A percentile compares a stretch with the other conserved stretches of the same genome.
phyloP scores from a whole-genome alignment of 257 asterid genomes.

The Cruciata laevipes region DNA sequence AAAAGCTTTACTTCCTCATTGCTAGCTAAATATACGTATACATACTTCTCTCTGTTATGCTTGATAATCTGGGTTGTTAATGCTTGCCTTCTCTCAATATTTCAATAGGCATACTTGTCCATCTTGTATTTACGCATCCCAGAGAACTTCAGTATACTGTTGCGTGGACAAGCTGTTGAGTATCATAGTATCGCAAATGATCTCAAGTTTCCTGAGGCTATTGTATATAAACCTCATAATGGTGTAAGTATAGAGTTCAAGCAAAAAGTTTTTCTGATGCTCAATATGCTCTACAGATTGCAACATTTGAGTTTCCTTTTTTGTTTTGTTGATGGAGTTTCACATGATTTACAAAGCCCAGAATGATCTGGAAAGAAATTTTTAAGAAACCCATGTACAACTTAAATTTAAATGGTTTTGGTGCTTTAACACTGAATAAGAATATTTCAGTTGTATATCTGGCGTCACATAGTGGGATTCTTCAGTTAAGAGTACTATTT shows the following conservation, averaged over 20 bases:
- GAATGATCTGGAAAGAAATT: neutral
- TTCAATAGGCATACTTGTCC: constrained; percentile 77
- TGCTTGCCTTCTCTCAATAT: constrained; percentile 22
- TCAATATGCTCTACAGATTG: neutral
- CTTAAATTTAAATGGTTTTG: neutral
- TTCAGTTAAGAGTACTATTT: neutral
- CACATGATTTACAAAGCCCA: neutral
- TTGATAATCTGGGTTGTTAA: neutral
- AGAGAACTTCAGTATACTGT: constrained; percentile 43
- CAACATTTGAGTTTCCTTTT: neutral
- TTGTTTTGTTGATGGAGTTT: neutral
- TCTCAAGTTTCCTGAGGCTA: constrained; percentile 70
- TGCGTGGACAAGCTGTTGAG: constrained; percentile 64
- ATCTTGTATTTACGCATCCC: constrained; percentile 61
- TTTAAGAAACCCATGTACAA: neutral
- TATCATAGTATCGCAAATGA: constrained; percentile 68
- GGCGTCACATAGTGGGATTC: neutral
- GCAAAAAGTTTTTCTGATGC: neutral
- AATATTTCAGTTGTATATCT: neutral
- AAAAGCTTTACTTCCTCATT: neutral
- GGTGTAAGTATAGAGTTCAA: constrained; percentile 42
- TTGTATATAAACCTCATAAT: constrained; percentile 64
- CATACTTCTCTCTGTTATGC: no score
- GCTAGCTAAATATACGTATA: no score
- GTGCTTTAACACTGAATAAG: neutral